These are phyloP conservation scores for Aspergillus cristatus DNA, from an alignment of 495 filamentous ascomycete genomes.

Conservation along the genomic window DNA sequence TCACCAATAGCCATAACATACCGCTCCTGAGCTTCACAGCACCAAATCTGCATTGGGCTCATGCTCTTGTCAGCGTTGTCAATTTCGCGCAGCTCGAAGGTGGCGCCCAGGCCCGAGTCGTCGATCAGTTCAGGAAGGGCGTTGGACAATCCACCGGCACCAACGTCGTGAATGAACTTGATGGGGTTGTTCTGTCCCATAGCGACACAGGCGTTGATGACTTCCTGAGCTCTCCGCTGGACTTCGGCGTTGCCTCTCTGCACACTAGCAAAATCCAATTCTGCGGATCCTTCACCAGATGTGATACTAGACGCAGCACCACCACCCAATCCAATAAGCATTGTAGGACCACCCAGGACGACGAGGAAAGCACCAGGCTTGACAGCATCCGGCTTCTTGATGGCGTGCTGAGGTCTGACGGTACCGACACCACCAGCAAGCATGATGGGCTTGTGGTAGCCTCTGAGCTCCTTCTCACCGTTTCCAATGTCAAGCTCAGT, in stretches of 20 bases:
- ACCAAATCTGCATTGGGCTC: slow-evolving; percentile 96
- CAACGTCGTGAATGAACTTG: slow-evolving; percentile 93
- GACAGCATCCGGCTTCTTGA: slow-evolving; percentile 71
- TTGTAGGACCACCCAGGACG: slow-evolving; percentile 89
- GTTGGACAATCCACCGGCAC: slow-evolving; percentile 90
- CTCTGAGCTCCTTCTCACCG: slow-evolving; percentile 62
- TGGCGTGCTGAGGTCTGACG: slow-evolving; percentile 86
- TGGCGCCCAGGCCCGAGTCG: slow-evolving; percentile 79
- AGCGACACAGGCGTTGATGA: slow-evolving; percentile 86
- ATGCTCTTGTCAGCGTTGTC: slow-evolving; percentile 83
- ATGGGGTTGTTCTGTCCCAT: slow-evolving; percentile 81
- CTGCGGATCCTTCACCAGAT: slow-evolving; percentile 78
- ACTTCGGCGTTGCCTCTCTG: slow-evolving; percentile 91
- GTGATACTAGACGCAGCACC: slow-evolving; percentile 88
- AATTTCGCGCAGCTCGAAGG: slow-evolving; percentile 84
- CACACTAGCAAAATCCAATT: slow-evolving; percentile 92
- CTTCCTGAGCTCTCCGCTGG: slow-evolving; percentile 88
- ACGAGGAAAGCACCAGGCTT: slow-evolving; percentile 77
- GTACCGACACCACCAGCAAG: slow-evolving; percentile 93
- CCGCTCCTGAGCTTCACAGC: slow-evolving; percentile 91
- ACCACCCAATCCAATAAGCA: slow-evolving; percentile 94
- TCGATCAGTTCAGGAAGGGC: slow-evolving; percentile 87
- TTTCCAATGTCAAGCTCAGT: slow-evolving; percentile 52
- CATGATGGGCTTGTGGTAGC: slow-evolving; percentile 99
- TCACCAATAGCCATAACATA: slow-evolving; percentile 81